Base-by-base conservation (phyloP, 495 filamentous ascomycete species). In the Annulohypoxylon maeteangense region DNA sequence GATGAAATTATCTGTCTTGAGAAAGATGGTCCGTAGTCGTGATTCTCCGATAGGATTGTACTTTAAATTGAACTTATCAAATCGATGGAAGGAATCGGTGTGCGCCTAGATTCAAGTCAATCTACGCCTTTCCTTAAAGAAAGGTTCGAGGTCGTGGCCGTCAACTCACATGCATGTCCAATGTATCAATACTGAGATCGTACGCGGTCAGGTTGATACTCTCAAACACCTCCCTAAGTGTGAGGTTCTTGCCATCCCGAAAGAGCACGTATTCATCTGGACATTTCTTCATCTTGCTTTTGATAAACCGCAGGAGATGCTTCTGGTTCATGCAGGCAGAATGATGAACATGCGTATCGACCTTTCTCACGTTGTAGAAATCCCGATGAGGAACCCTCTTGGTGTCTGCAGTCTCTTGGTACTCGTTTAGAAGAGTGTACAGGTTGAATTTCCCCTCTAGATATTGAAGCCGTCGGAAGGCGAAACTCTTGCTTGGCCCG, bases 291-390 rank as follows among this genome's bases (percentile, higher is more conserved):
- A 99, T 97, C 81, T 98, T 98, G 82, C 93, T 97, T 80, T 99
- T 99, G 81, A 99, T 99, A 80, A 98, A 99, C 40, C 95, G 92
- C 65, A 99, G 85, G 44, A 99, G 83, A 85, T 99, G 95, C 76
- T 99, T 99, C 82, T 98, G 95, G 78, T 98, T 99, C 95, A 99
- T 99, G 78, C 96, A 98, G 40, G 95, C 96, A 4, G 95, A 99
- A 78, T 99, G 95, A 78, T 99, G 95, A 66, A 99, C 95, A 85
- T 99, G 95, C 12, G 95, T 99, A 79, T 99, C 95, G 22, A 99
- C 96, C 79, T 99, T 99, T 67, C 95, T 87, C 54, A 99, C 95
- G 75, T 99, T 99, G 82, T 99, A 99, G 75, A 99, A 99, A 79
- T 99, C 95, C 81, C 95, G 87, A 78, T 99, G 95, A 25, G 95